phyloP scores from a whole-genome alignment of 2,329 filamentous ascomycete genomes.

The Emergomyces africanus region DNA sequence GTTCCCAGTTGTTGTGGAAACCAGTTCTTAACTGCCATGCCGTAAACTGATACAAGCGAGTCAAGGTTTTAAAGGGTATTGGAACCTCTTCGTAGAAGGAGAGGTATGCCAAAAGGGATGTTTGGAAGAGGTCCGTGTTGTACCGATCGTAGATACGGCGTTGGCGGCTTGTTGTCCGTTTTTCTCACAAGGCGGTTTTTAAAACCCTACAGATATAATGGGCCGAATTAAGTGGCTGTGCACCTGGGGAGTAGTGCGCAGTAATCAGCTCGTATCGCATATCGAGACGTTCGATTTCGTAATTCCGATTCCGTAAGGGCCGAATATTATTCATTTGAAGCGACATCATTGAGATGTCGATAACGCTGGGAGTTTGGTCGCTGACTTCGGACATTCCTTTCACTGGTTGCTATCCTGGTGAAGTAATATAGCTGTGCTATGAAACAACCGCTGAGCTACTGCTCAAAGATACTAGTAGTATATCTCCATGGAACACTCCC shows the following conservation, averaged over 20 bases:
- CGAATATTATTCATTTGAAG: background rate
- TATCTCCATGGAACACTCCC: background rate
- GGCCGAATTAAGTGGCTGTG: background rate
- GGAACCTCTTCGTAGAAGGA: background rate
- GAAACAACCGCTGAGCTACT: background rate
- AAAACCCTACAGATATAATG: background rate
- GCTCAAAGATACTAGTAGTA: background rate
- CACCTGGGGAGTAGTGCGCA: background rate
- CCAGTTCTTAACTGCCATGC: background rate
- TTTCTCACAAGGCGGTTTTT: background rate
- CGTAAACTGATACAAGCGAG: background rate
- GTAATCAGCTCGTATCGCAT: background rate
- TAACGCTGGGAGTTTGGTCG: background rate
- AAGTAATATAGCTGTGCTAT: background rate
- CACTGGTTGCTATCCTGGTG: background rate
- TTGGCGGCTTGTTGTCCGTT: background rate
- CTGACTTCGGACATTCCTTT: background rate
- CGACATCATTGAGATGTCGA: background rate
- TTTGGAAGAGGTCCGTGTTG: background rate
- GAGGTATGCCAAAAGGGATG: background rate
- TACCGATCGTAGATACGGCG: too few relatives aligned
- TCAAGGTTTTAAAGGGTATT: background rate
- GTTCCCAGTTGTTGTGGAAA: background rate
- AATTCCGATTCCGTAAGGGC: background rate
- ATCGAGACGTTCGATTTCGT: background rate